Percentiles rank a stretch among this genome's conserved stretches.
Conservation (phyloP, 2,329 filamentous ascomycete genomes). For the Dactylellina haptotyla region DNA sequence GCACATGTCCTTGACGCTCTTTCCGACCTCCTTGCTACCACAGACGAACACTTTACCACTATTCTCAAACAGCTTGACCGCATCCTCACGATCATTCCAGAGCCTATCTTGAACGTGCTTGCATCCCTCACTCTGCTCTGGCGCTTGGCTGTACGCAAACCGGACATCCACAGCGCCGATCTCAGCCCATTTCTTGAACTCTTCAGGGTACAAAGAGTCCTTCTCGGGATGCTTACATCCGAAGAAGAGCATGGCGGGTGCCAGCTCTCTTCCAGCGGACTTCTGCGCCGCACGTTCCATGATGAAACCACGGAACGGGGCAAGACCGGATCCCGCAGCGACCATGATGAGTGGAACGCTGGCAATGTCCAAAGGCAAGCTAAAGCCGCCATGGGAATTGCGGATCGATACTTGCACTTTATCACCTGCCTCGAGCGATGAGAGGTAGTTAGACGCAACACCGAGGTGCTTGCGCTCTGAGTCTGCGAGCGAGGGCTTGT, state of each 20-base stretch:
- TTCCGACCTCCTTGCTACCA: slow-evolving; percentile 67
- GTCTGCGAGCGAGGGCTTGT: slow-evolving; percentile 66
- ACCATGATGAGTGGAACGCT: slow-evolving; percentile 67
- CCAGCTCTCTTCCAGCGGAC: slow-evolving; percentile 67
- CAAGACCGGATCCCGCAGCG: slow-evolving; percentile 68
- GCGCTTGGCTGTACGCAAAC: slow-evolving; percentile 69
- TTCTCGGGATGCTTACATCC: slow-evolving; percentile 69
- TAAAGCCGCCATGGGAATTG: slow-evolving; percentile 65
- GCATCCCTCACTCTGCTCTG: slow-evolving; percentile 65
- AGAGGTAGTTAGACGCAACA: slow-evolving; percentile 72
- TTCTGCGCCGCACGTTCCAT: slow-evolving; percentile 69
- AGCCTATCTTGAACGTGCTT: slow-evolving; percentile 68
- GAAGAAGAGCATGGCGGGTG: slow-evolving; percentile 72
- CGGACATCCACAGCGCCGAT: slow-evolving; percentile 71
- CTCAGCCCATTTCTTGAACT: slow-evolving; percentile 70
- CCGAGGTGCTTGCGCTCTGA: slow-evolving; percentile 67
- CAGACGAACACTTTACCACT: slow-evolving; percentile 73
- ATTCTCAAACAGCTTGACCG: slow-evolving; percentile 63
- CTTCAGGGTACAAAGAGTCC: slow-evolving; percentile 71
- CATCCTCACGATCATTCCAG: slow-evolving; percentile 64
- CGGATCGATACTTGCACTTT: slow-evolving; percentile 63
- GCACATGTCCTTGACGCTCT: slow-evolving; percentile 62
- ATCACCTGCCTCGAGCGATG: slow-evolving; percentile 64
- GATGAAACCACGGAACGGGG: slow-evolving; percentile 72
- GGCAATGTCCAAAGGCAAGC: slow-evolving; percentile 64